Base-by-base conservation (phyloP, 2,329 filamentous ascomycete species). In the Lachnellula occidentalis region DNA sequence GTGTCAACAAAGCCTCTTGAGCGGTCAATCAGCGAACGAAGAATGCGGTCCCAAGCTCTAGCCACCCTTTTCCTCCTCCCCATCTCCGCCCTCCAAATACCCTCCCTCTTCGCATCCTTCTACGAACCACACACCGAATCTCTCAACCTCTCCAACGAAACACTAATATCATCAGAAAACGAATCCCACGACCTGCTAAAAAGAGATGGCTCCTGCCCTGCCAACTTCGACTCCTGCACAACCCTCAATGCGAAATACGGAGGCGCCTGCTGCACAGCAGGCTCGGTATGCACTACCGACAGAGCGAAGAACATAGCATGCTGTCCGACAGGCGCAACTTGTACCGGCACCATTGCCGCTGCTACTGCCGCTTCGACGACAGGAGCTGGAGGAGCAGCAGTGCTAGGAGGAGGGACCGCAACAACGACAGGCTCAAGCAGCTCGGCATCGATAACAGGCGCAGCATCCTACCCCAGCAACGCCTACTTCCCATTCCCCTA, bases 401-500 rank as follows among this genome's bases (percentile, higher is more conserved):
- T 54, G 1, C 47, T 55, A 46, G 54, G 58, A 46, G 54, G 58
- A 19, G 42, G 53, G 21, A 51, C 51, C 2, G 54, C 59, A 2
- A 61, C 60, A 17, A 50, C 56, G 11, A 57, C 60, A 5, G 48
- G 49, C 22, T 34, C 52, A 8, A 21, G 15, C 6, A 24, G 72
- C 2, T 47, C 51, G n/a, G 34, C 51, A 14, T 57, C 56, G 4
- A 55, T 58, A 9, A 58, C 73, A 3, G 67, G 69, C 19, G 64
- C 70, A 1, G 71, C 72, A 19, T 80, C 79, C 34, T 82, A 75
- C 64, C 79, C 85, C 17, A 69, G 74, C 42, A 85, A 85, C 65
- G 61, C 71, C 24, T 83, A 78, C 68, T 85, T 83, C 66, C 75
- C 78, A 11, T 85, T 84, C 66, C 82, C 82, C 1, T 79, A 80